Evolutionary conservation across 225 moss, liverwort and hornwort species (phyloP).

Genomic region (Sphagnum contortum): DNA sequence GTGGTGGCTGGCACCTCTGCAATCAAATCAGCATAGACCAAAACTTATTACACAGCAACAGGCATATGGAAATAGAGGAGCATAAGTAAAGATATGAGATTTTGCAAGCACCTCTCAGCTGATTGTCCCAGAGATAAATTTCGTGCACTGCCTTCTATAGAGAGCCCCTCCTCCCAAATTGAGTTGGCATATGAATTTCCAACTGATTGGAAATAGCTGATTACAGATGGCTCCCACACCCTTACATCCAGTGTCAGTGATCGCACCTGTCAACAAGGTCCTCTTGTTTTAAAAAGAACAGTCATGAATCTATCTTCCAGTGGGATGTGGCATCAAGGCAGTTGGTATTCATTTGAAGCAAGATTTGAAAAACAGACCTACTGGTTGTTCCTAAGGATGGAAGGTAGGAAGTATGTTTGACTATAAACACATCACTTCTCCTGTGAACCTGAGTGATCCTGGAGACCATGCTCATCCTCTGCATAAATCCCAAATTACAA

Average conservation of each 20-base stretch:
- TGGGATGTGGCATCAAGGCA: background rate
- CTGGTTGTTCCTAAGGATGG: too few relatives aligned
- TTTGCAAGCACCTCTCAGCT: constrained; percentile 28
- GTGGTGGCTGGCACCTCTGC: constrained; percentile 20
- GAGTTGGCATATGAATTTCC: constrained; percentile 80
- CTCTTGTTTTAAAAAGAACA: too few relatives aligned
- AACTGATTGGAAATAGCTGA: constrained; percentile 75
- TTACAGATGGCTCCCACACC: constrained; percentile 96
- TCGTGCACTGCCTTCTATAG: constrained; percentile 21
- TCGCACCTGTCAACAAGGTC: constrained; percentile 43
- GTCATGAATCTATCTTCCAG: too few relatives aligned
- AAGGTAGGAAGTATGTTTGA: too few relatives aligned
- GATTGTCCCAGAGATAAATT: constrained; percentile 16
- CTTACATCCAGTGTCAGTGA: constrained; percentile 88
- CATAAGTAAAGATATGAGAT: constrained; percentile 1
- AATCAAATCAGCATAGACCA: constrained; percentile 9
- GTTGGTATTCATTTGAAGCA: too few relatives aligned
- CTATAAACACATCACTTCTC: too few relatives aligned
- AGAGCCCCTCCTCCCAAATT: constrained; percentile 78
- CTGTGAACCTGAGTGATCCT: too few relatives aligned
- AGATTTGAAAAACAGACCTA: too few relatives aligned
- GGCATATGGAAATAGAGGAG: background rate
- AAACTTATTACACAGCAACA: too few relatives aligned
- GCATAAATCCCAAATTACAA: too few relatives aligned
- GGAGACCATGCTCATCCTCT: too few relatives aligned